Conservation (phyloP, 495 filamentous ascomycete species). For the Annulohypoxylon nitens region DNA sequence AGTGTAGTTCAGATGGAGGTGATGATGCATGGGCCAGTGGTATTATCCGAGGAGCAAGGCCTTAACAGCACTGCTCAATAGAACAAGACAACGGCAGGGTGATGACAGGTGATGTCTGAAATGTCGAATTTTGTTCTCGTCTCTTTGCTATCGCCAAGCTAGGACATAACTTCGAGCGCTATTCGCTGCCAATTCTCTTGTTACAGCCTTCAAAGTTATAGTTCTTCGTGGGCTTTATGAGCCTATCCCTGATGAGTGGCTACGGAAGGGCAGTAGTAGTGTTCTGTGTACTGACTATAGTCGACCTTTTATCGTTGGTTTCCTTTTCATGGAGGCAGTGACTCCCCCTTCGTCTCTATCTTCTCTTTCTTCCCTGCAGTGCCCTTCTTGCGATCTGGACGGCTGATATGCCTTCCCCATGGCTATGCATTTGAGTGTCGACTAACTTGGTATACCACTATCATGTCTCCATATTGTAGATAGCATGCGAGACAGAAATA, state of each 20-base stretch:
- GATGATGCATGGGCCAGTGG: conserved; percentile 39
- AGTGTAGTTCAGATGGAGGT: conserved; percentile 38
- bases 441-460: conserved; percentile 46
- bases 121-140: conserved; percentile 62
- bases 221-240: conserved; percentile 57
- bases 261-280: conserved; percentile 59
- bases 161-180: conserved; percentile 62
- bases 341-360: conserved; percentile 40
- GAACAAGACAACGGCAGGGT: conserved; percentile 43
- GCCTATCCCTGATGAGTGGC: conserved; percentile 61
- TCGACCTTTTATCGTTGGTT: conserved; percentile 52
- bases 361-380: conserved; percentile 43
- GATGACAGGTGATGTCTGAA: conserved; percentile 50
- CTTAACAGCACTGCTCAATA: conserved; percentile 48
- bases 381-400: conserved; percentile 43
- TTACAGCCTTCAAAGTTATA: conserved; percentile 52
- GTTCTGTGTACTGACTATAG: conserved; percentile 55
- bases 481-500: conserved; percentile 41
- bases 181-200: conserved; percentile 64
- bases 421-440: conserved; percentile 48
- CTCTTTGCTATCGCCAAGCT: conserved; percentile 74
- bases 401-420: conserved; percentile 38
- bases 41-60: conserved; percentile 42
- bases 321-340: conserved; percentile 50
- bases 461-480: conserved; percentile 41